Conservation (phyloP, 2,329 filamentous ascomycete species). For the Bipolaris gigantea region DNA sequence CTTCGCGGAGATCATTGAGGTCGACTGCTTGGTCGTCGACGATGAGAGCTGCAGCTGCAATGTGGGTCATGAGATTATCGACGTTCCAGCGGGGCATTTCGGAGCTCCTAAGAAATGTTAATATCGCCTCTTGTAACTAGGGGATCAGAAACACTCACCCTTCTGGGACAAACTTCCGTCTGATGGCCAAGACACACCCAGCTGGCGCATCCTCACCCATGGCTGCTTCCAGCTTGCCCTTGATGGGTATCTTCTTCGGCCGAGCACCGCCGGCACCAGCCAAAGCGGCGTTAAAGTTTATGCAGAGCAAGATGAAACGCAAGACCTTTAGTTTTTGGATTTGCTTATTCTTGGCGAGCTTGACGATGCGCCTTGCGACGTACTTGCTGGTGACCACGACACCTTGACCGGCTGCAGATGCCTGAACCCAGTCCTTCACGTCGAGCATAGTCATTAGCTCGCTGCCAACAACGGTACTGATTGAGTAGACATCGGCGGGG, state of each 20-base stretch:
- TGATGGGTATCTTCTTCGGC: conserved; percentile 57
- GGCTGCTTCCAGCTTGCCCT: conserved; percentile 67
- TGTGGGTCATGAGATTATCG: conserved; percentile 73
- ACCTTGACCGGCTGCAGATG: conserved; percentile 60
- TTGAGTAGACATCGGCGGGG: conserved; percentile 73
- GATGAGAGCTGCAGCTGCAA: conserved; percentile 70
- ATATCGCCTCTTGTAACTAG: background rate
- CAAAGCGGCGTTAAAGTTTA: conserved; percentile 52
- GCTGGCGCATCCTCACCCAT: conserved; percentile 49
- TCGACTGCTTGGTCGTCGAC: conserved; percentile 75
- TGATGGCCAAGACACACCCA: conserved; percentile 39
- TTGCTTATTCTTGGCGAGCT: conserved; percentile 58
- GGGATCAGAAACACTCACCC: conserved; percentile 19
- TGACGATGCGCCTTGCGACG: conserved; percentile 65
- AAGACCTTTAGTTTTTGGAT: conserved; percentile 52
- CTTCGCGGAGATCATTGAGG: conserved; percentile 68
- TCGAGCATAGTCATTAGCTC: conserved; percentile 69
- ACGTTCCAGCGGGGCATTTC: conserved; percentile 71
- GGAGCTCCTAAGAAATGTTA: conserved; percentile 31
- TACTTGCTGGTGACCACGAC: conserved; percentile 64
- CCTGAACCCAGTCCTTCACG: conserved; percentile 74
- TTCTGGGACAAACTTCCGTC: conserved; percentile 63
- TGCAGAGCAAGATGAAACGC: conserved; percentile 52
- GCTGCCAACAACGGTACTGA: conserved; percentile 65
- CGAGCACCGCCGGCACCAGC: conserved; percentile 37